Percentiles rank a stretch among this genome's conserved stretches.
Conservation (phyloP, 2,329 filamentous ascomycete species). For the Xylaria sp. region DNA sequence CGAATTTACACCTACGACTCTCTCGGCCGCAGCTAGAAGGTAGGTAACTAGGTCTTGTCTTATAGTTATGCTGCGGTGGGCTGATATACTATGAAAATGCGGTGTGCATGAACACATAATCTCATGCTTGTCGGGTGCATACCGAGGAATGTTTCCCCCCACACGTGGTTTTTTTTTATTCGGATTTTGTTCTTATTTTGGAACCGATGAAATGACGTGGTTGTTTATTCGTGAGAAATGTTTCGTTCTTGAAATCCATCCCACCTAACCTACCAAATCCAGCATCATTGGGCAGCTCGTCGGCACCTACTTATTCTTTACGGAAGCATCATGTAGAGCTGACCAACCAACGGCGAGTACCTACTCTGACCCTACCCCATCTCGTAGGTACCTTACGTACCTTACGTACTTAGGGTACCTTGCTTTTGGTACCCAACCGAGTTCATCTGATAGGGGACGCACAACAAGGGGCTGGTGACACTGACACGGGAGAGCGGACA, state of each 20-base stretch:
- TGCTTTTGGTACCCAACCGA: background rate
- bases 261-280: constrained; percentile 4
- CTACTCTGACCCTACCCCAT: background rate
- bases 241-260: constrained; percentile 5
- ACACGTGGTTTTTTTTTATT: background rate
- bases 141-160: constrained; percentile 23
- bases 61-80: background rate
- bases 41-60: background rate
- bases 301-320: background rate
- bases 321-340: background rate
- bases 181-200: constrained; percentile 11
- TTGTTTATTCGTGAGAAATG: constrained; percentile 27
- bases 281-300: background rate
- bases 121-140: constrained; percentile 23
- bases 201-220: constrained; percentile 28
- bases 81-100: constrained; percentile 27
- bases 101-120: constrained; percentile 36
- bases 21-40: background rate
- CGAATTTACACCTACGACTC: background rate
- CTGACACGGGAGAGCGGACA: background rate
- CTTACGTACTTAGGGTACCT: background rate
- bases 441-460: background rate
- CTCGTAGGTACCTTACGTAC: too few relatives aligned
- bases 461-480: constrained; percentile 1
- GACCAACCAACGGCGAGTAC: background rate